phyloP scores from a whole-genome alignment of 2,329 filamentous ascomycete genomes.

The Neophaeococcomyces mojaviensis region DNA sequence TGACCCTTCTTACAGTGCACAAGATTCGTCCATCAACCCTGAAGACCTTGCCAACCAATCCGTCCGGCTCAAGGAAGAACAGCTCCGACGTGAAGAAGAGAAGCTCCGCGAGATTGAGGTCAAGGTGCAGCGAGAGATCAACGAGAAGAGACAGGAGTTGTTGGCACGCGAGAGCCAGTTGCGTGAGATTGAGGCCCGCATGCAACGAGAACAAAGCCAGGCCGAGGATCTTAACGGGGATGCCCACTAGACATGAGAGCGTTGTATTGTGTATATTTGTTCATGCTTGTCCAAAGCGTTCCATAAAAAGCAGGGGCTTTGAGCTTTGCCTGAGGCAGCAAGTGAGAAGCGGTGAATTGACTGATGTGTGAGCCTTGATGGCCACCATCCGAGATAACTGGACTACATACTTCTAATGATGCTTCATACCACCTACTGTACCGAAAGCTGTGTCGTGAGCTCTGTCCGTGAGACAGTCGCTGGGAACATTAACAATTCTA shows the following conservation, averaged over 20 bases:
- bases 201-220: constrained; percentile 72
- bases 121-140: constrained; percentile 99
- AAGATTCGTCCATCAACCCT: constrained; percentile 89
- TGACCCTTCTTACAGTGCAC: constrained; percentile 27
- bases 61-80: constrained; percentile 98
- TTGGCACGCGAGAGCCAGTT: constrained; percentile 96
- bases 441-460: not conserved
- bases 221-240: constrained; percentile 26
- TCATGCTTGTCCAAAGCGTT: constrained; percentile 1
- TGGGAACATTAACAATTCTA: too few species aligned
- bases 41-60: constrained; percentile 95
- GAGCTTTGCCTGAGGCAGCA: constrained; percentile 2
- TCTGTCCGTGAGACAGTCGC: too few species aligned
- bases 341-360: constrained; percentile 2
- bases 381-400: not conserved
- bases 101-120: constrained; percentile 98
- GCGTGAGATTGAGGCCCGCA: constrained; percentile 95
- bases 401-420: constrained; percentile 9
- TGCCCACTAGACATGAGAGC: constrained; percentile 13
- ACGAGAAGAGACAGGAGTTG: constrained; percentile 98
- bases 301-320: constrained; percentile 7
- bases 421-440: not conserved
- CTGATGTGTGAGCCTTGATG: constrained; percentile 5
- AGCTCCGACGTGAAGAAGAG: constrained; percentile 97
- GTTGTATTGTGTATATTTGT: constrained; percentile 8